phyloP scores from a whole-genome alignment of 495 filamentous ascomycete genomes.

The Amniculicola lignicola region DNA sequence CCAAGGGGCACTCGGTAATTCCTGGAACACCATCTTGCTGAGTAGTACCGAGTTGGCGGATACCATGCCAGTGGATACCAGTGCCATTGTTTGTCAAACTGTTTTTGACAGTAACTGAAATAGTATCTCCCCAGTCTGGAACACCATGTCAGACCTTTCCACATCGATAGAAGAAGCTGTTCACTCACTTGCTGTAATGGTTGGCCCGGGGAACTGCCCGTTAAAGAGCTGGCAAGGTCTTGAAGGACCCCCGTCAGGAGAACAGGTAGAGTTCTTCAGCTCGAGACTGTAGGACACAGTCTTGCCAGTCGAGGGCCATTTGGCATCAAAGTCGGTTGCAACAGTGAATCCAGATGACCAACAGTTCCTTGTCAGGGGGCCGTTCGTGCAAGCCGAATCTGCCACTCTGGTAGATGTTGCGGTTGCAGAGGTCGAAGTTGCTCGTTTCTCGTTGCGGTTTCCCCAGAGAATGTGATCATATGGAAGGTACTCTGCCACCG shows the following conservation, averaged over 20 bases:
- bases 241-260: constrained; percentile 28
- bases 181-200: constrained; percentile 34
- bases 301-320: constrained; percentile 35
- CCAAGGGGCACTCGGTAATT: constrained; percentile 43
- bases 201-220: constrained; percentile 39
- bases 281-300: constrained; percentile 28
- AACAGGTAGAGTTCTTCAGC: constrained; percentile 34
- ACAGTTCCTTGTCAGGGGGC: constrained; percentile 29
- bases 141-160: not conserved
- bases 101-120: constrained; percentile 39
- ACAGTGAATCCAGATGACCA: constrained; percentile 34
- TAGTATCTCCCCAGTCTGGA: constrained; percentile 41
- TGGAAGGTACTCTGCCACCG: constrained; percentile 18
- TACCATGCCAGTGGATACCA: constrained; percentile 42
- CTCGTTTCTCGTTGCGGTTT: constrained; percentile 3
- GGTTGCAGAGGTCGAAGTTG: constrained; percentile 16
- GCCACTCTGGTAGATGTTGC: constrained; percentile 20
- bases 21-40: constrained; percentile 39
- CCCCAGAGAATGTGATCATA: constrained; percentile 31
- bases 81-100: constrained; percentile 38
- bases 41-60: constrained; percentile 36
- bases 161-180: not conserved
- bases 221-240: constrained; percentile 36
- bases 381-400: constrained; percentile 33
- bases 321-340: constrained; percentile 35